phyloP scores from a whole-genome alignment of 2,329 filamentous ascomycete species.

The Alternaria sp. region DNA sequence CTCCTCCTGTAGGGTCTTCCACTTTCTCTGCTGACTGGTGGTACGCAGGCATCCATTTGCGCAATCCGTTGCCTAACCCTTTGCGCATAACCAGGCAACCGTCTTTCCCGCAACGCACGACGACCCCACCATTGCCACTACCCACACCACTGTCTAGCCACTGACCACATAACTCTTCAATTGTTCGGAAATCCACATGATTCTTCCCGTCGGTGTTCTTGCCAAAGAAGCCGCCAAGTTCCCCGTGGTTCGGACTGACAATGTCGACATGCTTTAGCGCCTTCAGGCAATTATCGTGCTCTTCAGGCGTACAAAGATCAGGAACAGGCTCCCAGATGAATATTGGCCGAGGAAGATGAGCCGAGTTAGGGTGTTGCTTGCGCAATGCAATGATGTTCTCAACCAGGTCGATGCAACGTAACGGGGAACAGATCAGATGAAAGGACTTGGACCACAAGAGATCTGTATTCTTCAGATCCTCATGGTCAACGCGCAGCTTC shows the following conservation, averaged over 20 bases:
- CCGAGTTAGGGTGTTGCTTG: conserved; percentile 33
- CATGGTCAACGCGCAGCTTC: conserved; percentile 79
- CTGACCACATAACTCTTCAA: conserved; percentile 51
- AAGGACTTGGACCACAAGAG: conserved; percentile 78
- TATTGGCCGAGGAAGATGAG: conserved; percentile 58
- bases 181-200: conserved; percentile 45
- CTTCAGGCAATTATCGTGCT: conserved; percentile 60
- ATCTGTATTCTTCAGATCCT: conserved; percentile 66
- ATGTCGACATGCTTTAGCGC: conserved; percentile 64
- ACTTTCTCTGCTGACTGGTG: conserved; percentile 66
- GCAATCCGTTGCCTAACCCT: conserved; percentile 44
- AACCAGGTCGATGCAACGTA: conserved; percentile 77
- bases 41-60: conserved; percentile 78
- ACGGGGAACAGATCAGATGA: conserved; percentile 84
- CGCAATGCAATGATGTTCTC: conserved; percentile 68
- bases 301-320: conserved; percentile 77
- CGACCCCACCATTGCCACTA: conserved; percentile 60
- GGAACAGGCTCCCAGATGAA: conserved; percentile 97
- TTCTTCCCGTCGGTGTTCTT: conserved; percentile 41
- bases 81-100: conserved; percentile 65
- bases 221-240: conserved; percentile 86
- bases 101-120: conserved; percentile 73
- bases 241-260: conserved; percentile 82
- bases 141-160: conserved; percentile 49
- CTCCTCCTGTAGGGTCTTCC: conserved; percentile 91